Evolutionary conservation across 495 filamentous ascomycete genomes (phyloP).

Genomic region (Tetracladium marchalianum): DNA sequence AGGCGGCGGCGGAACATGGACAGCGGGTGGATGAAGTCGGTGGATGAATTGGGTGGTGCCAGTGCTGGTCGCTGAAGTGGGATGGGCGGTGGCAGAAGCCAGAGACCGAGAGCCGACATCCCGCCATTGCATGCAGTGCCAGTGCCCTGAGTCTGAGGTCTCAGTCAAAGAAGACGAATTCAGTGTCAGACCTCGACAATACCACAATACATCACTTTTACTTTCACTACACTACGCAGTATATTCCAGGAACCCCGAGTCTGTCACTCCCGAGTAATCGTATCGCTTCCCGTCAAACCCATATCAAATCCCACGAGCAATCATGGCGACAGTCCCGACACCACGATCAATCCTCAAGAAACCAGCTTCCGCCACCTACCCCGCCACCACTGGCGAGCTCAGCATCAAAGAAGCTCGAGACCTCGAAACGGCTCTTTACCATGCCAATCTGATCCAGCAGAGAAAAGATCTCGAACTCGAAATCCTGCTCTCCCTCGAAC

Average conservation of each 20-base stretch:
- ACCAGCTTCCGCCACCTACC: slow-evolving; percentile 20
- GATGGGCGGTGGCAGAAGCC: too few species aligned
- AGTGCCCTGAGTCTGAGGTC: too few species aligned
- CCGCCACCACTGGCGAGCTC: slow-evolving; percentile 12
- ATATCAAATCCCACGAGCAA: neutral
- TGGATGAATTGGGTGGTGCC: too few species aligned
- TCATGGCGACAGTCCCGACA: slow-evolving; percentile 13
- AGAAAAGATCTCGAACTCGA: slow-evolving; percentile 61
- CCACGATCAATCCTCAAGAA: slow-evolving; percentile 25
- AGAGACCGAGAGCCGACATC: too few species aligned
- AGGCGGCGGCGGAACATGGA: too few species aligned
- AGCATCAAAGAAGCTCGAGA: slow-evolving; percentile 30
- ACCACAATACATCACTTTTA: too few species aligned
- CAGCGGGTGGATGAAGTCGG: too few species aligned
- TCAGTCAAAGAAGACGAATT: too few species aligned
- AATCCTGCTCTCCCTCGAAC: slow-evolving; percentile 60
- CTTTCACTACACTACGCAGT: neutral
- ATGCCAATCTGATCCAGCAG: slow-evolving; percentile 69
- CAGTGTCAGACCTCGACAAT: too few species aligned
- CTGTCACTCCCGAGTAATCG: neutral
- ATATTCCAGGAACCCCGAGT: neutral
- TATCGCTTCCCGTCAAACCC: too few species aligned
- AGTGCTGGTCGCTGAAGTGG: too few species aligned
- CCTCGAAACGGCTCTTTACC: slow-evolving; percentile 54
- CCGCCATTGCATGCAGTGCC: too few species aligned